A percentile compares a stretch with the other conserved stretches of the same genome.
phyloP scores from a whole-genome alignment of 768 basidiomycete species.

The Epithele typhae region DNA sequence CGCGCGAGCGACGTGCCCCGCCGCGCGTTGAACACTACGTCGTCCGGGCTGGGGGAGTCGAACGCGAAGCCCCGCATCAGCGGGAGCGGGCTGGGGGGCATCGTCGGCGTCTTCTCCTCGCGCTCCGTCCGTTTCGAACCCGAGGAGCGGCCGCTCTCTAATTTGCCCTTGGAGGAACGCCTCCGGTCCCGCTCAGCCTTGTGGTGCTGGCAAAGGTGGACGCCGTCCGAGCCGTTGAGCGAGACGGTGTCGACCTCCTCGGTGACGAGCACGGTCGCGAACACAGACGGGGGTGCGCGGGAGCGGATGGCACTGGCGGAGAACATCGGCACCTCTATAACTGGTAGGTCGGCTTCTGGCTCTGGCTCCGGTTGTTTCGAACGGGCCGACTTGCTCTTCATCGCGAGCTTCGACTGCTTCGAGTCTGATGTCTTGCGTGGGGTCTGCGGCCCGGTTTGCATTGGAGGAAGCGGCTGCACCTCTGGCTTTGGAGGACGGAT shows the following conservation, averaged over 20 bases:
- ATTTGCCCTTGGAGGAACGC: slow-evolving; percentile 6
- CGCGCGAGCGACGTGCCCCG: slow-evolving; percentile 62
- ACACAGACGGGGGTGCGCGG: slow-evolving; percentile 67
- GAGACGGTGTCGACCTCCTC: slow-evolving; percentile 35
- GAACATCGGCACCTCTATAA: slow-evolving; percentile 51
- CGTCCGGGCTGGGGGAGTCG: slow-evolving; percentile 88
- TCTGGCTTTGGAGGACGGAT: slow-evolving; percentile 22
- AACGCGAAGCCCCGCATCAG: slow-evolving; percentile 53
- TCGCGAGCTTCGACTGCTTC: slow-evolving; percentile 70
- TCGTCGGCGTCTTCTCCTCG: slow-evolving; percentile 14
- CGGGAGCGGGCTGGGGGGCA: slow-evolving; percentile 34
- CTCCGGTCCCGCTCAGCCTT: slow-evolving; percentile 4
- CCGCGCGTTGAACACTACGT: slow-evolving; percentile 77
- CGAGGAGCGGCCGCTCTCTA: slow-evolving; percentile 11
- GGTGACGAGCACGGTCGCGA: slow-evolving; percentile 56
- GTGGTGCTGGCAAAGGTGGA: slow-evolving; percentile 2
- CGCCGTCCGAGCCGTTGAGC: slow-evolving; percentile 8
- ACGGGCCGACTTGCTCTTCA: slow-evolving; percentile 63
- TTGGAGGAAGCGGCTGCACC: slow-evolving; percentile 13
- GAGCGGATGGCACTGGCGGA: slow-evolving; percentile 44
- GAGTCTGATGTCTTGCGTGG: slow-evolving; percentile 22
- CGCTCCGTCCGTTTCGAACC: slow-evolving; percentile 3
- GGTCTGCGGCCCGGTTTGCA: background rate
- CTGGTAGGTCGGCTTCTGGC: slow-evolving; percentile 25
- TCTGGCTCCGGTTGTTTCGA: slow-evolving; percentile 43